phyloP scores from a whole-genome alignment of 305 asterid species.

The Ilex paraguariensis region DNA sequence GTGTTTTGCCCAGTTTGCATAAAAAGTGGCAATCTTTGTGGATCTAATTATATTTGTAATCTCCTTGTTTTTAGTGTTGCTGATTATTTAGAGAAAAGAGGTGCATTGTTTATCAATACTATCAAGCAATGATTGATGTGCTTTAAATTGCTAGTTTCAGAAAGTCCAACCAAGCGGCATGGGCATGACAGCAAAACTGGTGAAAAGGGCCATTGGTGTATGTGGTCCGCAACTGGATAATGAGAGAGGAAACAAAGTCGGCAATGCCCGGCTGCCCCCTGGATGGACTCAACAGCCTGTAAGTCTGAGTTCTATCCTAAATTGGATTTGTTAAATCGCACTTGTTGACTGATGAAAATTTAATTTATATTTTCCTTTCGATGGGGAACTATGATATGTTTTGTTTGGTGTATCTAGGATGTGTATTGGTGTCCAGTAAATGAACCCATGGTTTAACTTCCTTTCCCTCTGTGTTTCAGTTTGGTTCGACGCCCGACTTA shows the following conservation, averaged over 20 bases:
- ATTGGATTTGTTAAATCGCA: too few relatives aligned
- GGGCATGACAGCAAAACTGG: conserved; percentile 32
- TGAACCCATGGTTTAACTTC: too few relatives aligned
- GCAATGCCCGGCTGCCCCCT: conserved; percentile 27
- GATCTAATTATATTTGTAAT: too few relatives aligned
- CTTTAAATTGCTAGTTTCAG: conserved; percentile 11
- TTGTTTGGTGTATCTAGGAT: too few relatives aligned
- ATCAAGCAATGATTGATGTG: conserved; percentile 1
- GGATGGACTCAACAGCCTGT: conserved; percentile 48
- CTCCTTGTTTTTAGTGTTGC: not conserved
- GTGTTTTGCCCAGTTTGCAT: too few relatives aligned
- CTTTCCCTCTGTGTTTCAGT: too few relatives aligned
- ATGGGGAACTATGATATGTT: too few relatives aligned
- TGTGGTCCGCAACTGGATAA: conserved; percentile 23
- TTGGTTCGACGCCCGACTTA: too few relatives aligned
- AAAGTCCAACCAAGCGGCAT: conserved; percentile 45
- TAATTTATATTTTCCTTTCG: too few relatives aligned
- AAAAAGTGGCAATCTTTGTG: too few relatives aligned
- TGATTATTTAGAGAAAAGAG: not conserved
- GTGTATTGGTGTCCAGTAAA: too few relatives aligned
- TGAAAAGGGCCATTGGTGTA: conserved; percentile 22
- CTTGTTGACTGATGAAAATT: too few relatives aligned
- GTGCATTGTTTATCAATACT: not conserved
- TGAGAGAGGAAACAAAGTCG: conserved; percentile 19
- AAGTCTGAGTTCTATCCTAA: conserved; percentile 18